phyloP scores from a whole-genome alignment of 1,139 yeast genomes.

The Zygosaccharomyces sapae region DNA sequence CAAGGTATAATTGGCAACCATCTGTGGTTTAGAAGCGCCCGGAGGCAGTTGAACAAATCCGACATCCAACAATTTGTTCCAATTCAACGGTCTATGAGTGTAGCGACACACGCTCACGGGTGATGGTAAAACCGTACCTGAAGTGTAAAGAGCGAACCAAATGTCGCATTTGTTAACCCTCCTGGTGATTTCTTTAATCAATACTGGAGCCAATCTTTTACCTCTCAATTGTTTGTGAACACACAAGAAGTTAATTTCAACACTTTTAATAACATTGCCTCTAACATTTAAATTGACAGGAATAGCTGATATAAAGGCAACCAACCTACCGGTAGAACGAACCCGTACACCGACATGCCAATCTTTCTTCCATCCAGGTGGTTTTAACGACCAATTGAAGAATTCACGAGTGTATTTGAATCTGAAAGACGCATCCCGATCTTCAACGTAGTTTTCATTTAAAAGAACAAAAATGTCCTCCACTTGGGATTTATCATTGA shows the following conservation, averaged over 20 bases:
- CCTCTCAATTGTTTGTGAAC: conserved; percentile 90
- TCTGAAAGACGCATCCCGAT: conserved; percentile 84
- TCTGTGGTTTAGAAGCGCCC: conserved; percentile 69
- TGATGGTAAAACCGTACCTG: conserved; percentile 85
- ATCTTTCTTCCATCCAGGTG: conserved; percentile 87
- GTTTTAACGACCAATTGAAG: conserved; percentile 87
- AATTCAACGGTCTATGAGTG: conserved; percentile 89
- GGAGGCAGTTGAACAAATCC: conserved; percentile 81
- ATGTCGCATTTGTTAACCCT: conserved; percentile 77
- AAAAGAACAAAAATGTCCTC: conserved; percentile 69
- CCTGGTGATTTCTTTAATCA: conserved; percentile 91
- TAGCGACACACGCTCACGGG: conserved; percentile 91
- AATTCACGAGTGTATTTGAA: conserved; percentile 83
- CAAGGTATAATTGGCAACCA: conserved; percentile 75
- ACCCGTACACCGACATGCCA: conserved; percentile 96
- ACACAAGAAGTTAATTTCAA: conserved; percentile 89
- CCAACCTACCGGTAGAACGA: conserved; percentile 65
- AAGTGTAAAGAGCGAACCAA: conserved; percentile 97
- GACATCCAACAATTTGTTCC: conserved; percentile 85
- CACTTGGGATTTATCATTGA: conserved; percentile 41
- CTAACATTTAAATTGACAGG: conserved; percentile 71
- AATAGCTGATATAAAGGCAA: conserved; percentile 89
- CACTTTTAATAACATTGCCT: conserved; percentile 54
- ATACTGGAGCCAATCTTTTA: conserved; percentile 90
- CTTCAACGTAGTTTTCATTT: conserved; percentile 91